Percentiles rank a stretch among this genome's conserved stretches.
phyloP scores from a whole-genome alignment of 257 asterid genomes.

The Leptodermis oblonga region DNA sequence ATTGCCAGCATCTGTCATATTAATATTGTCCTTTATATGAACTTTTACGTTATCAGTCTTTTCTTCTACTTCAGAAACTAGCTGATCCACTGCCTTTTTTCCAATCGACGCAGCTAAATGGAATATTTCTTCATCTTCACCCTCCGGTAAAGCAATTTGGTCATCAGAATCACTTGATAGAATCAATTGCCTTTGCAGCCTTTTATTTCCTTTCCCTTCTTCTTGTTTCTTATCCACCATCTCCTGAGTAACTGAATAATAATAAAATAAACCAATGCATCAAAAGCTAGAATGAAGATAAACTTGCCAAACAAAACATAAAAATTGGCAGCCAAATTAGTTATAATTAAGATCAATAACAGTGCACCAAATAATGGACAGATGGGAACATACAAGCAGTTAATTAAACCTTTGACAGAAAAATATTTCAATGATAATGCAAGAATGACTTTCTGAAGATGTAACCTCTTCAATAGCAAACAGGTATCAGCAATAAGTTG shows the following conservation, averaged over 20 bases:
- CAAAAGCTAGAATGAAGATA: conserved; percentile 12
- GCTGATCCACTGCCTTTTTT: conserved; percentile 24
- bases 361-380: background rate
- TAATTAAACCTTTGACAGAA: background rate
- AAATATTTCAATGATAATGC: too few relatives aligned
- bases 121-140: conserved; percentile 39
- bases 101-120: conserved; percentile 35
- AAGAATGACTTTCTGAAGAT: too few relatives aligned
- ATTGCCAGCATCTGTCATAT: conserved; percentile 24
- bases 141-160: conserved; percentile 33
- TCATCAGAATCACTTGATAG: conserved; percentile 51
- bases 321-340: too few relatives aligned
- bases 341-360: background rate
- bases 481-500: too few relatives aligned
- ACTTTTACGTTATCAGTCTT: conserved; percentile 21
- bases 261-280: conserved; percentile 9
- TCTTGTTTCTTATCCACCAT: conserved; percentile 17
- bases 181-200: conserved; percentile 39
- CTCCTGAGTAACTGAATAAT: conserved; percentile 22
- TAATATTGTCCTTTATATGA: conserved; percentile 23
- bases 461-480: too few relatives aligned
- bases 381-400: background rate
- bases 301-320: background rate
- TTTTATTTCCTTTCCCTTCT: conserved; percentile 28
- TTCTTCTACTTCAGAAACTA: conserved; percentile 34